Evolutionary conservation across 805 yeast genomes (phyloP).

Genomic region (Yarrowia hollandica): DNA sequence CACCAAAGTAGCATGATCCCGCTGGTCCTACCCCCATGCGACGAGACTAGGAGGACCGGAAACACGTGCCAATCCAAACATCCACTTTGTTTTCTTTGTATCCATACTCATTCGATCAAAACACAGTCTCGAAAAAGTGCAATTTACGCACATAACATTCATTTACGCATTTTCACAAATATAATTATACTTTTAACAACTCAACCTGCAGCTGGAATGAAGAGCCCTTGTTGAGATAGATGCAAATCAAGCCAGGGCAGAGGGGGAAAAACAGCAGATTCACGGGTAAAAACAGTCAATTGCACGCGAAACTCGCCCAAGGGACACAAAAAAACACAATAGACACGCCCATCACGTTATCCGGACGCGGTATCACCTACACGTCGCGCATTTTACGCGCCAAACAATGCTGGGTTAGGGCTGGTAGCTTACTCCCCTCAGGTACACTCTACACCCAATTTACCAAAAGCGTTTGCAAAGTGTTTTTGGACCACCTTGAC

Average conservation of each 20-base stretch:
- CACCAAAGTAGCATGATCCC: no score
- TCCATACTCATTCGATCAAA: no score
- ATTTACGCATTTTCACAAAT: background rate
- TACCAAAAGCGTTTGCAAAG: constrained; percentile 27
- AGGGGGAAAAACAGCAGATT: no score
- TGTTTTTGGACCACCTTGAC: background rate
- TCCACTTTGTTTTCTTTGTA: no score
- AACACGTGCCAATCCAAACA: no score
- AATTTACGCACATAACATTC: no score
- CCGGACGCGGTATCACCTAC: background rate
- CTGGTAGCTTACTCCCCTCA: background rate
- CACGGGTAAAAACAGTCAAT: background rate
- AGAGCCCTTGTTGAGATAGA: constrained; percentile 6
- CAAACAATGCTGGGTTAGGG: constrained; percentile 1
- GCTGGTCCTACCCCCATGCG: no score
- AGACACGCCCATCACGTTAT: background rate
- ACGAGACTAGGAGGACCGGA: no score
- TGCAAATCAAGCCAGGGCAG: background rate
- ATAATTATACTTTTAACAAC: constrained; percentile 9
- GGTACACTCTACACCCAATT: constrained; percentile 24
- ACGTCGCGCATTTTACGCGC: background rate
- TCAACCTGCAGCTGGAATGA: constrained; percentile 27
- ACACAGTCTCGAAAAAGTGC: no score
- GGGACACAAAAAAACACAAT: background rate
- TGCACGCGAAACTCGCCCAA: background rate